phyloP scores from a whole-genome alignment of 108 stramenopile genomes.

The Cyclostephanos invisitatus region DNA sequence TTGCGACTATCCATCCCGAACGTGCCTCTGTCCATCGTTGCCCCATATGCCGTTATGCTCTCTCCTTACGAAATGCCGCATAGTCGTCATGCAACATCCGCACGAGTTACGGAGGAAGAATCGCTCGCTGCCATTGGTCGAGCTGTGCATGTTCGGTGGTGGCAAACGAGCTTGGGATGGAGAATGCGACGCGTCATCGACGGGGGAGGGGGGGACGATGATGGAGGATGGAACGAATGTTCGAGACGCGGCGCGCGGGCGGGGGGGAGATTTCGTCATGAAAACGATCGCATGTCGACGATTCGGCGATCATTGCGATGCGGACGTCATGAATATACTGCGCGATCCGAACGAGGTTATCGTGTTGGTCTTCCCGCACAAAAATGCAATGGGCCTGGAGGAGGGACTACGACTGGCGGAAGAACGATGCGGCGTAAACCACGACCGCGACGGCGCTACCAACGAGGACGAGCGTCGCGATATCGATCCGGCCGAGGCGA shows the following conservation, averaged over 20 bases:
- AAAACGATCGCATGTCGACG: conserved; percentile 51
- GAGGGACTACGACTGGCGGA: conserved; percentile 40
- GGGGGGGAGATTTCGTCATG: conserved; percentile 42
- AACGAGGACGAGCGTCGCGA: conserved; percentile 18
- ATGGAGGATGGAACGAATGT: not conserved
- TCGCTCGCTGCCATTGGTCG: conserved; percentile 65
- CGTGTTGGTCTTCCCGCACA: conserved; percentile 45
- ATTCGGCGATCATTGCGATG: conserved; percentile 48
- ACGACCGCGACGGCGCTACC: conserved; percentile 15
- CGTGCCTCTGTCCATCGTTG: conserved; percentile 65
- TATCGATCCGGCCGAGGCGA: not conserved
- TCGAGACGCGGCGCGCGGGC: no score
- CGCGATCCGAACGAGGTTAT: conserved; percentile 42
- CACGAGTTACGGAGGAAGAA: conserved; percentile 73
- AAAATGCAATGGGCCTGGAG: conserved; percentile 43
- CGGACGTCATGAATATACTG: conserved; percentile 30
- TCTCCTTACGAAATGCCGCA: conserved; percentile 34
- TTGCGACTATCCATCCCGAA: conserved; percentile 56
- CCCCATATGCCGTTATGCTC: conserved; percentile 41
- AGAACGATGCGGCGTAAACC: conserved; percentile 14
- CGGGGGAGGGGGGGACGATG: not conserved
- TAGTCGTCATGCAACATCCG: conserved; percentile 77
- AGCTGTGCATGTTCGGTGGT: conserved; percentile 53
- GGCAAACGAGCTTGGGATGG: not conserved
- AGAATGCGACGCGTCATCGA: not conserved